A percentile compares a stretch with the other conserved stretches of the same genome.
These are phyloP conservation scores for Taphrina populina DNA, from an alignment of 1,139 yeast species.

Conservation along the genomic window DNA sequence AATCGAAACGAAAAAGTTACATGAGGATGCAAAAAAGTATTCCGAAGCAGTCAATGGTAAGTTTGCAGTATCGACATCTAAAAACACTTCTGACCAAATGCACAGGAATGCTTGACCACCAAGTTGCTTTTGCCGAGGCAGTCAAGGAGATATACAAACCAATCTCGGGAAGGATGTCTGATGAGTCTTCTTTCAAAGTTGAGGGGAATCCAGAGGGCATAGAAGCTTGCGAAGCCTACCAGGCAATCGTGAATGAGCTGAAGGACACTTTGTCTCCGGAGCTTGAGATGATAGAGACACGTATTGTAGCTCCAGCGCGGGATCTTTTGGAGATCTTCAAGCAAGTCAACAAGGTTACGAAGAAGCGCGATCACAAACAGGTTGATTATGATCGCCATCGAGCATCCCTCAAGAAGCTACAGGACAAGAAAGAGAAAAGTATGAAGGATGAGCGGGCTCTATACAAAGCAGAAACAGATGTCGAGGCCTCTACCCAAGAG, in stretches of 20 bases:
- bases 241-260: slow-evolving; percentile 80
- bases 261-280: slow-evolving; percentile 88
- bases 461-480: slow-evolving; percentile 84
- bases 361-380: slow-evolving; percentile 93
- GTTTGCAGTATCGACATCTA: no score
- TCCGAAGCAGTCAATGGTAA: slow-evolving; percentile 80
- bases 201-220: slow-evolving; percentile 97
- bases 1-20: slow-evolving; percentile 79
- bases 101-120: slow-evolving; percentile 70
- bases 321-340: slow-evolving; percentile 80
- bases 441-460: slow-evolving; percentile 87
- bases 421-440: slow-evolving; percentile 76
- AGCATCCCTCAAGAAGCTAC: slow-evolving; percentile 65
- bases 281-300: slow-evolving; percentile 82
- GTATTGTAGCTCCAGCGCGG: slow-evolving; percentile 89
- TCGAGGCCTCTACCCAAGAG: slow-evolving; percentile 90
- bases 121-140: slow-evolving; percentile 87
- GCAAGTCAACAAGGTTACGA: slow-evolving; percentile 84
- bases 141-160: slow-evolving; percentile 97
- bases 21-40: slow-evolving; percentile 86
- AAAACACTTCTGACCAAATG: no score
- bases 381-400: slow-evolving; percentile 87
- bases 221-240: slow-evolving; percentile 86
- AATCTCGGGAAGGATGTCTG: slow-evolving; percentile 84
- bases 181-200: slow-evolving; percentile 77